A percentile compares a stretch with the other conserved stretches of the same genome.
Evolutionary conservation across 2,329 filamentous ascomycete species (phyloP).

Genomic region (Neofusicoccum sp.): DNA sequence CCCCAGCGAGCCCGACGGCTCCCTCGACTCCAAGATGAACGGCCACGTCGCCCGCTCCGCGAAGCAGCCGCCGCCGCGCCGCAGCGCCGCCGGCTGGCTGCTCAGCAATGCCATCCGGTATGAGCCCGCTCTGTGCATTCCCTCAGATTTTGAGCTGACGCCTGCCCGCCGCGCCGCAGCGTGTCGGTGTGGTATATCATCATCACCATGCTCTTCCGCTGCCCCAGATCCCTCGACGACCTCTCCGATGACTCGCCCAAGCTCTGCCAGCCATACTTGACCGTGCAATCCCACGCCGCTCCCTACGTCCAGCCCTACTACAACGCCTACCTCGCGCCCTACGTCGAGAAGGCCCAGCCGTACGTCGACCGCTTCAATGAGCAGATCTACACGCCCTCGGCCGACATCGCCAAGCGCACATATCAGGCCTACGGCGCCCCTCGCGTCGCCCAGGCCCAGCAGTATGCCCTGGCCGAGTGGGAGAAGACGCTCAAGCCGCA

Average conservation of each 20-base stretch:
- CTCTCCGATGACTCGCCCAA: slow-evolving; percentile 71
- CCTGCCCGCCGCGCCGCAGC: slow-evolving; percentile 47
- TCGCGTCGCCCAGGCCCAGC: slow-evolving; percentile 66
- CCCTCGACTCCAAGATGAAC: slow-evolving; percentile 30
- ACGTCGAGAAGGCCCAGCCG: slow-evolving; percentile 74
- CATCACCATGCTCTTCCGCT: slow-evolving; percentile 78
- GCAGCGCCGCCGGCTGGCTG: slow-evolving; percentile 31
- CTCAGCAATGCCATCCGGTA: slow-evolving; percentile 39
- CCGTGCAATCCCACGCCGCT: slow-evolving; percentile 65
- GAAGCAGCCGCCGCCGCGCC: slow-evolving; percentile 23
- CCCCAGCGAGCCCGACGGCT: slow-evolving; percentile 25
- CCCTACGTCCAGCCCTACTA: slow-evolving; percentile 88
- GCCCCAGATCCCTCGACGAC: slow-evolving; percentile 69
- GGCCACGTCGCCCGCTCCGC: slow-evolving; percentile 26
- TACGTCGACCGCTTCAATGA: slow-evolving; percentile 65
- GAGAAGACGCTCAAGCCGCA: slow-evolving; percentile 75
- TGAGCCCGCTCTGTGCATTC: background rate
- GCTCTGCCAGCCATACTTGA: slow-evolving; percentile 80
- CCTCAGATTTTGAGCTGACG: slow-evolving; percentile 15
- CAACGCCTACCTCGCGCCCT: slow-evolving; percentile 77
- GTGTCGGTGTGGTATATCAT: slow-evolving; percentile 85
- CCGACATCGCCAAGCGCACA: slow-evolving; percentile 61
- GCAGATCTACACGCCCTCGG: slow-evolving; percentile 68
- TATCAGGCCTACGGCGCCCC: slow-evolving; percentile 75
- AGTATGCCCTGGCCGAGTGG: slow-evolving; percentile 74